Evolutionary conservation across 2,329 filamentous ascomycete genomes (phyloP).

Genomic region (Blumeria hordei): DNA sequence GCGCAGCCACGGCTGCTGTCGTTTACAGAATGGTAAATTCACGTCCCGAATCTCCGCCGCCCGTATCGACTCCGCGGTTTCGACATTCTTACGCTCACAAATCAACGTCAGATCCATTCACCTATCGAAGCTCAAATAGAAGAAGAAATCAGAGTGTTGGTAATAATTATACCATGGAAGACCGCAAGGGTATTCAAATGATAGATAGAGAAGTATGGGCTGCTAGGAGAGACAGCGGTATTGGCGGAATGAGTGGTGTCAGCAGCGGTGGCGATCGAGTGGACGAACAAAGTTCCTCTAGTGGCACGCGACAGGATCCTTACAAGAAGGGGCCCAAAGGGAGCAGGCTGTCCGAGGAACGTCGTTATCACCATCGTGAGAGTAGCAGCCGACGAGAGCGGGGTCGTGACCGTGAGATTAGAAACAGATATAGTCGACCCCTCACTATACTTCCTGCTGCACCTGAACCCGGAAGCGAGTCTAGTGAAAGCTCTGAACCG

Average conservation of each 20-base stretch:
- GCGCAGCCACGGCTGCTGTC: background rate
- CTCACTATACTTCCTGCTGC: background rate
- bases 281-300: background rate
- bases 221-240: background rate
- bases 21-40: background rate
- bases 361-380: background rate
- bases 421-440: background rate
- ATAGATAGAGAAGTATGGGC: background rate
- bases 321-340: no score
- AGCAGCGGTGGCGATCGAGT: background rate
- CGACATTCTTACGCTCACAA: background rate
- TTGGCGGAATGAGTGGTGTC: background rate
- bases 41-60: background rate
- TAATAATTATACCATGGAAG: background rate
- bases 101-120: background rate
- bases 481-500: background rate
- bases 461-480: background rate
- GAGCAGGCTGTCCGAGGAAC: no score
- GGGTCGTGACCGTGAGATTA: background rate
- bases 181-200: background rate
- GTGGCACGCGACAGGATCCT: background rate
- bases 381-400: background rate
- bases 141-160: background rate
- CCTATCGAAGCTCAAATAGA: background rate
- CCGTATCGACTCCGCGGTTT: no score